These are phyloP conservation scores for Neoarthrinium moseri DNA, from an alignment of 2,329 filamentous ascomycete genomes.

Conservation along the genomic window DNA sequence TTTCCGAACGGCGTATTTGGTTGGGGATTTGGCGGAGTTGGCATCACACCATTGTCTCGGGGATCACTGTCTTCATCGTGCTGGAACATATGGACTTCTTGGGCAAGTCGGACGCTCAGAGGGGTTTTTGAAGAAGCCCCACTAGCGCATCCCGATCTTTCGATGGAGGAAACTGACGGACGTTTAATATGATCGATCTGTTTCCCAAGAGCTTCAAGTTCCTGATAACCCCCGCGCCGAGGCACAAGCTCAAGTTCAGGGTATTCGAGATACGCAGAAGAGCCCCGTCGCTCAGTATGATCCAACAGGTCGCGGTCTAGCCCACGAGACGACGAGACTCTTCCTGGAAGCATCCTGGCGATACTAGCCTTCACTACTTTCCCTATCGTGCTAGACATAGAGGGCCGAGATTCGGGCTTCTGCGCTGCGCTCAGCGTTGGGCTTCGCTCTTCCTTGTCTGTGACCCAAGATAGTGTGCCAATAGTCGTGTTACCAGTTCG, in stretches of 20 bases:
- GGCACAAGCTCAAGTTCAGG: slow-evolving; percentile 34
- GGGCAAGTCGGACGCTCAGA: slow-evolving; percentile 21
- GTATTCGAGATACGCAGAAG: slow-evolving; percentile 26
- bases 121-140: slow-evolving; percentile 16
- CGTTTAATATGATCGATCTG: slow-evolving; percentile 31
- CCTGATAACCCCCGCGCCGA: slow-evolving; percentile 26
- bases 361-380: slow-evolving; percentile 22
- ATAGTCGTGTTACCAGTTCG: background rate
- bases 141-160: slow-evolving; percentile 7
- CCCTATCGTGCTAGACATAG: slow-evolving; percentile 22
- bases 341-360: slow-evolving; percentile 19
- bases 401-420: slow-evolving; percentile 12
- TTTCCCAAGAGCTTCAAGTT: slow-evolving; percentile 28
- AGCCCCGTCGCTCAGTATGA: slow-evolving; percentile 7
- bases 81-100: slow-evolving; percentile 24
- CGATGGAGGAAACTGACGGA: slow-evolving; percentile 29
- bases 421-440: slow-evolving; percentile 7
- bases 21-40: background rate
- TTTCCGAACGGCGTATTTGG: slow-evolving; percentile 12
- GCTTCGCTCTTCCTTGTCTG: background rate
- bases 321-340: background rate
- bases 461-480: slow-evolving; percentile 9
- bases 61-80: slow-evolving; percentile 8
- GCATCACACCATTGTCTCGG: background rate
- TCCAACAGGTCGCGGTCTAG: background rate